Percentiles rank a stretch among this genome's conserved stretches.
Evolutionary conservation across 2,329 filamentous ascomycete species (phyloP).

Genomic region (Ceratocystis destructans): DNA sequence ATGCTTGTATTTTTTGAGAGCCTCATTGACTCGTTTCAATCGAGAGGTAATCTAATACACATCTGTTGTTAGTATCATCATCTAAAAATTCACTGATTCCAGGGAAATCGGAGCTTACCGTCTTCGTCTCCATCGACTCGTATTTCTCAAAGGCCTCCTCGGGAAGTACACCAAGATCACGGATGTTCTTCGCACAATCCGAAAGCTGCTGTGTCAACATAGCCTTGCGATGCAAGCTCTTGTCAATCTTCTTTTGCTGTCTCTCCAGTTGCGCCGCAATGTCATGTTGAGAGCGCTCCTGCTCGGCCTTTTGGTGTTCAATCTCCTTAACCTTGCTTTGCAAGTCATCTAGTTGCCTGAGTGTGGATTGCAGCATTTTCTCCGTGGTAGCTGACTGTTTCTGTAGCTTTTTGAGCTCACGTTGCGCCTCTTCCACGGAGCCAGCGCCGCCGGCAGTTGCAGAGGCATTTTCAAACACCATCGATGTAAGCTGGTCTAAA

Average conservation of each 20-base stretch:
- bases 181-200: constrained; percentile 77
- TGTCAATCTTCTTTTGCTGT: constrained; percentile 81
- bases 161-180: constrained; percentile 81
- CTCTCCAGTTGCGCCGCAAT: constrained; percentile 66
- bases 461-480: constrained; percentile 51
- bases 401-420: constrained; percentile 66
- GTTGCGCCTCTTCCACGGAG: constrained; percentile 62
- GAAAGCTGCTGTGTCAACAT: constrained; percentile 61
- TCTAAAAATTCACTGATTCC: background rate
- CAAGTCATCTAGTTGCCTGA: constrained; percentile 49
- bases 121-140: constrained; percentile 64
- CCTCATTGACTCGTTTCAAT: constrained; percentile 82
- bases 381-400: constrained; percentile 55
- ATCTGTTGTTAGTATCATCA: background rate
- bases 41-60: constrained; percentile 42
- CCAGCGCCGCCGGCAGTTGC: constrained; percentile 27
- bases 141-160: constrained; percentile 92
- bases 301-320: constrained; percentile 43
- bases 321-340: constrained; percentile 41
- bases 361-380: constrained; percentile 57
- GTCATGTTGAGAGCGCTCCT: constrained; percentile 59
- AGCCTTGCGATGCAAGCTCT: constrained; percentile 78
- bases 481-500: constrained; percentile 69
- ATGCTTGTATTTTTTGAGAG: constrained; percentile 89
- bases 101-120: constrained; percentile 35